phyloP scores from a whole-genome alignment of 805 yeast genomes.

The Saccharomycopsis sp. region DNA sequence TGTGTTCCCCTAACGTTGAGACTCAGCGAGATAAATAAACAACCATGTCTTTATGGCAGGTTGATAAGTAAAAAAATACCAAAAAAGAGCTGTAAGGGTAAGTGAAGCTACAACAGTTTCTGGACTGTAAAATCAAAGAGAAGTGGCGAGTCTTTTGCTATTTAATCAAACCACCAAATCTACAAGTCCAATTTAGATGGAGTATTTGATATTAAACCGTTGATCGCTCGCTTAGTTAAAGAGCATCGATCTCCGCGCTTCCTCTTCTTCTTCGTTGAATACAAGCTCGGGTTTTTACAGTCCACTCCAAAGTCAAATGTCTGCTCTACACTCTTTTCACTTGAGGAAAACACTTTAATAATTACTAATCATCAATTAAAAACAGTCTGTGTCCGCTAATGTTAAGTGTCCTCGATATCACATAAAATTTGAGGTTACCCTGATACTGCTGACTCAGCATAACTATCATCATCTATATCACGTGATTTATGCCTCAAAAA shows the following conservation, averaged over 20 bases:
- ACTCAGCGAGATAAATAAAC: too few relatives aligned
- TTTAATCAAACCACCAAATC: not conserved
- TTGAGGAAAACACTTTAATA: not conserved
- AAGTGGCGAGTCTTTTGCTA: not conserved
- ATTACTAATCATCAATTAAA: not conserved
- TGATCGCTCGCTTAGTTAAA: too few relatives aligned
- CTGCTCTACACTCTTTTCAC: not conserved
- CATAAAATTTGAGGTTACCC: too few relatives aligned
- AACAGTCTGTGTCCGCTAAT: too few relatives aligned
- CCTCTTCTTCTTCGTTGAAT: too few relatives aligned
- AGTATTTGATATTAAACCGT: not conserved
- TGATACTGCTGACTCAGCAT: too few relatives aligned
- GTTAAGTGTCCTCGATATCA: not conserved
- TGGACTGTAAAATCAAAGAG: not conserved
- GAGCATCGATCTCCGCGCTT: too few relatives aligned
- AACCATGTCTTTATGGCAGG: not conserved
- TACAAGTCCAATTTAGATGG: not conserved
- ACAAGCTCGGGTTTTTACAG: too few relatives aligned
- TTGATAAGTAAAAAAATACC: not conserved
- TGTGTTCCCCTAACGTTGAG: conserved; percentile 12
- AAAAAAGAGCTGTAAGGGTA: not conserved
- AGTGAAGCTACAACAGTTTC: not conserved
- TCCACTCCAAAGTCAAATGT: not conserved
- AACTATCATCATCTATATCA: too few relatives aligned
- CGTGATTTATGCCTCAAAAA: too few relatives aligned